Percentiles rank a stretch among this genome's conserved stretches.
Evolutionary conservation across 129 eudicot species (phyloP).

Genomic region (Solidago caesia): DNA sequence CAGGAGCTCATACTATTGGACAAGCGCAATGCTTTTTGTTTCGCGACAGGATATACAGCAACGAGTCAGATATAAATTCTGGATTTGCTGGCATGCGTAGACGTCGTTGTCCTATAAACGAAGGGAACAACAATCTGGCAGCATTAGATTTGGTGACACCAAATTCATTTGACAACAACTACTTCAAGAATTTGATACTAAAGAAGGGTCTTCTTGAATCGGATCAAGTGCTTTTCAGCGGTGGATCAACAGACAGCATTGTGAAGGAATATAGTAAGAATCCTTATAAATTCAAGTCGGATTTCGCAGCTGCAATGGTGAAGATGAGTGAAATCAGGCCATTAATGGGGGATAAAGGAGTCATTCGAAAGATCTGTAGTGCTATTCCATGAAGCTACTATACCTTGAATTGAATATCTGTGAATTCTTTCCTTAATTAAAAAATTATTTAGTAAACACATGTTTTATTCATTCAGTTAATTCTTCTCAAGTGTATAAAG

Average conservation of each 20-base stretch:
- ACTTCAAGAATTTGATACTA: constrained; percentile 47
- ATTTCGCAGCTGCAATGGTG: constrained; percentile 70
- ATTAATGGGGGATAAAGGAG: constrained; percentile 54
- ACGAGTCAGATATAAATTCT: constrained; percentile 54
- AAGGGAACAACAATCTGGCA: constrained; percentile 54
- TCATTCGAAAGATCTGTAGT: constrained; percentile 52
- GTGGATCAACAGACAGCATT: constrained; percentile 54
- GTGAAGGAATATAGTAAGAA: constrained; percentile 41
- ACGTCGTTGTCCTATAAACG: constrained; percentile 42
- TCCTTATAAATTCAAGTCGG: constrained; percentile 40
- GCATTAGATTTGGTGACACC: constrained; percentile 55
- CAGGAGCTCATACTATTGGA: constrained; percentile 74
- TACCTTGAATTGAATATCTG: neutral
- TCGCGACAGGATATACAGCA: constrained; percentile 57
- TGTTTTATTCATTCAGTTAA: neutral
- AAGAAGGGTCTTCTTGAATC: constrained; percentile 70
- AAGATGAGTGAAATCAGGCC: constrained; percentile 68
- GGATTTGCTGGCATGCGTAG: constrained; percentile 45
- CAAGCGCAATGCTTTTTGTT: constrained; percentile 57
- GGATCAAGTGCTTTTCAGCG: constrained; percentile 73
- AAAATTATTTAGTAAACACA: no score
- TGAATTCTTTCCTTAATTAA: neutral
- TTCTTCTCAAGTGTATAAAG: neutral
- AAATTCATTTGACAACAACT: constrained; percentile 47
- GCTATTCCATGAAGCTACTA: constrained; percentile 21